A percentile compares a stretch with the other conserved stretches of the same genome.
Evolutionary conservation across 1,284 basidiomycete species (phyloP).

Genomic region (Ganoderma sp.): DNA sequence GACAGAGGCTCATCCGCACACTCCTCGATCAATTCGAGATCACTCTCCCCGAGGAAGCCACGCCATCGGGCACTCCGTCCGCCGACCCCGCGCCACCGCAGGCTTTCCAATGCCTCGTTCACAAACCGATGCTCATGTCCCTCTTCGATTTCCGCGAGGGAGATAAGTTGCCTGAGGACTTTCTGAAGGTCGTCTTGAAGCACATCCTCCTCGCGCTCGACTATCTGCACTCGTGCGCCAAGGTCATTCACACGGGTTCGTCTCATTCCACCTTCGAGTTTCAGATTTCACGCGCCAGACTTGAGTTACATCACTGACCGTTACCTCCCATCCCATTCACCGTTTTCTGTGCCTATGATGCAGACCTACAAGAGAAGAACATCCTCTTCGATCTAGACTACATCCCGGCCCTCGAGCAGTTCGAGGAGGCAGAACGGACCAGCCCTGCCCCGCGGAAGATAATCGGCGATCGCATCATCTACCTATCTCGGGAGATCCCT

Average conservation of each 20-base stretch:
- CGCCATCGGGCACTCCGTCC: not conserved
- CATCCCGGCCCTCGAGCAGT: slow-evolving; percentile 19
- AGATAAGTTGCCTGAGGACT: slow-evolving; percentile 13
- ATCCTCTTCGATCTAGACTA: slow-evolving; percentile 24
- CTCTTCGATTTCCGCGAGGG: slow-evolving; percentile 18
- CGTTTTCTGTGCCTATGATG: slow-evolving; percentile 2
- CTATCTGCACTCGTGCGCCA: slow-evolving; percentile 35
- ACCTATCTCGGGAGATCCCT: slow-evolving; percentile 18
- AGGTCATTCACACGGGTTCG: slow-evolving; percentile 34
- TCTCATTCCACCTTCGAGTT: slow-evolving; percentile 9
- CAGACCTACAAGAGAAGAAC: slow-evolving; percentile 27
- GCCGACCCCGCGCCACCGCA: slow-evolving; percentile 6
- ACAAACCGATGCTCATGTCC: slow-evolving; percentile 30
- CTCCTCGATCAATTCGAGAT: slow-evolving; percentile 28
- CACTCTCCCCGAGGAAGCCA: not conserved
- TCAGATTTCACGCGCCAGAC: no score
- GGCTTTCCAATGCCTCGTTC: slow-evolving; percentile 20
- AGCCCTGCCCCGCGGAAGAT: slow-evolving; percentile 23
- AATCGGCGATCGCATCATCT: slow-evolving; percentile 24
- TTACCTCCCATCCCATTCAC: not conserved
- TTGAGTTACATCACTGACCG: no score
- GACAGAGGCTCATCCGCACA: slow-evolving; percentile 18
- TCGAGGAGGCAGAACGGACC: slow-evolving; percentile 23
- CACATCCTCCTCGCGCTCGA: slow-evolving; percentile 31
- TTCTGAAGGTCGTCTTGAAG: slow-evolving; percentile 16